A percentile compares a stretch with the other conserved stretches of the same genome.
phyloP scores from a whole-genome alignment of 2,329 filamentous ascomycete species.

The Colletotrichum higginsianum region DNA sequence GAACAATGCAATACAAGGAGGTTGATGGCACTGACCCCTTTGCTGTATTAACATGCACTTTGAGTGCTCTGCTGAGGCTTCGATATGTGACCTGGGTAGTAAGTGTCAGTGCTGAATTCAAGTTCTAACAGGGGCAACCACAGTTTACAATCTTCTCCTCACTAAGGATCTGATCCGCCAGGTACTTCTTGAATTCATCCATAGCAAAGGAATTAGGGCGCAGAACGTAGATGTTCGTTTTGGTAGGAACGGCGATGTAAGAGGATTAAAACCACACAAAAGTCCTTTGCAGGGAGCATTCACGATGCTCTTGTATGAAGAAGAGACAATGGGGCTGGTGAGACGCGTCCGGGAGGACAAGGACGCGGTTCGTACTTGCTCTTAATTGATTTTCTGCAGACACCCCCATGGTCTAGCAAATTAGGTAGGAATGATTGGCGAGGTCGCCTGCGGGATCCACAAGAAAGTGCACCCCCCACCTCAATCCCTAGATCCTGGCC shows the following conservation, averaged over 20 bases:
- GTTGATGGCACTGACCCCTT: constrained; percentile 77
- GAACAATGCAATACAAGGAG: constrained; percentile 15
- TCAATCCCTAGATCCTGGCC: background rate
- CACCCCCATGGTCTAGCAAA: background rate
- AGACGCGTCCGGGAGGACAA: constrained; percentile 30
- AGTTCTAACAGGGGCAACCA: background rate
- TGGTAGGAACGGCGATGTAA: background rate
- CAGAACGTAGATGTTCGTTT: background rate
- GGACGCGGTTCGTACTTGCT: constrained; percentile 27
- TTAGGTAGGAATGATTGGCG: constrained; percentile 13
- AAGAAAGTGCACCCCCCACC: background rate
- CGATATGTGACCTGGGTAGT: constrained; percentile 84
- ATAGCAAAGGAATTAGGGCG: constrained; percentile 50
- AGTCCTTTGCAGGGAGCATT: background rate
- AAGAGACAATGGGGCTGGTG: constrained; percentile 4
- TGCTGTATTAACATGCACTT: constrained; percentile 87
- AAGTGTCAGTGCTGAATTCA: constrained; percentile 39
- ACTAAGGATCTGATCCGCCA: constrained; percentile 82
- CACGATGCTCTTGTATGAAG: constrained; percentile 5
- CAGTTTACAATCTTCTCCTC: constrained; percentile 79
- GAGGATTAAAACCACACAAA: background rate
- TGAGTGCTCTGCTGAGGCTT: constrained; percentile 83
- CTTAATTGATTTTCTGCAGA: constrained; percentile 39
- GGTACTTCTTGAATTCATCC: constrained; percentile 78
- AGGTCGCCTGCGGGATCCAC: constrained; percentile 29